Base-by-base conservation (phyloP, 768 basidiomycete species). In the Mycena chlorophos region DNA sequence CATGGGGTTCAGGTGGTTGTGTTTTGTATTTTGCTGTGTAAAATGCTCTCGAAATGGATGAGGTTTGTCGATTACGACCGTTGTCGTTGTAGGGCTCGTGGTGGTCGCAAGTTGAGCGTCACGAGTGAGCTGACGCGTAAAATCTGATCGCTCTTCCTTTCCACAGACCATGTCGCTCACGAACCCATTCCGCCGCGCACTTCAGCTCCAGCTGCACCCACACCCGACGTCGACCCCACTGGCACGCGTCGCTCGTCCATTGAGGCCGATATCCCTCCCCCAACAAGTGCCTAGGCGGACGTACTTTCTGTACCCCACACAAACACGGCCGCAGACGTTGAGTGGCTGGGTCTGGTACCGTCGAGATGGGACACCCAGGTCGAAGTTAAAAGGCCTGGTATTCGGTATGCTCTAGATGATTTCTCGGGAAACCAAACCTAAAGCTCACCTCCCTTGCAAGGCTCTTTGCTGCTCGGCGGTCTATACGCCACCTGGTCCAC, bases 311-410 rank as follows among this genome's bases (percentile, higher is more conserved):
- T 58, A 55, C 37, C 16, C 52, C 12, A 27, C 42, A 5, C 27
- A 45, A 13, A 23, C 59, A 22, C 60, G 56, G 3, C 56, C 56
- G 14, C 6, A 46, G 5, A 39, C 60, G 1, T 34, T 43, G 46
- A 51, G 56, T 17, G 53, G 53, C 10, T 45, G 53, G 52, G 39
- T 62, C 55, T 58, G 56, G 60, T 62, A 49, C 13, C 46, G 54
- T 2, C 25, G 38, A 2, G 60, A 62, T 28, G 60, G 60, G 6
- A 48, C 54, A 0, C 60, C 56, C 1, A 16, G 60, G 29, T 58
- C 56, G 30, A 62, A 62, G 39, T 0, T 62, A 34, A 56, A 56
- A 46, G 60, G 60, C 13, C 56, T 62, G 37, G 50, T 62, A 49
- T 51, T 58, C 37, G 43, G 60, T 62, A 10, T 25, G 52, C 23